Percentiles rank a stretch among this genome's conserved stretches.
phyloP scores from a whole-genome alignment of 768 basidiomycete species.

The Ephemerocybe angulata region DNA sequence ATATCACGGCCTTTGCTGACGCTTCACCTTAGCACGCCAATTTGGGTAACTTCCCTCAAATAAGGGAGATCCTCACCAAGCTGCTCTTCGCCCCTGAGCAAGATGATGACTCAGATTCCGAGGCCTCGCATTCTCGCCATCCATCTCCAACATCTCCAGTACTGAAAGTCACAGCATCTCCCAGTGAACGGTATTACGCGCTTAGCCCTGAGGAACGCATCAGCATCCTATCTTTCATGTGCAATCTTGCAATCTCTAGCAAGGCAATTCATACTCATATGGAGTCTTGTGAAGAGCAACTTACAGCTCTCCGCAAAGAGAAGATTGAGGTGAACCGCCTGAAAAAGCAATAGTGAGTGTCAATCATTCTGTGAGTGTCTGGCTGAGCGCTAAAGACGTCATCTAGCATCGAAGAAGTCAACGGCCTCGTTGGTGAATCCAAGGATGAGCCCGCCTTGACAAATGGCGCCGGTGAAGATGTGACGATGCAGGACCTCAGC shows the following conservation, averaged over 20 bases:
- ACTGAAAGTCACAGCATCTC: slow-evolving; percentile 46
- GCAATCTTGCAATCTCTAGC: slow-evolving; percentile 85
- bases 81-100: slow-evolving; percentile 68
- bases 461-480: slow-evolving; percentile 54
- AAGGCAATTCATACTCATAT: slow-evolving; percentile 85
- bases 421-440: slow-evolving; percentile 51
- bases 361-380: too few relatives aligned
- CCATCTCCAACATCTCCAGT: slow-evolving; percentile 42
- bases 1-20: slow-evolving; percentile 5
- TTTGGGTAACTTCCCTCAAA: slow-evolving; percentile 62
- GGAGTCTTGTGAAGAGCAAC: slow-evolving; percentile 83
- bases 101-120: slow-evolving; percentile 36
- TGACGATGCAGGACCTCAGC: slow-evolving; percentile 60
- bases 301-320: slow-evolving; percentile 92
- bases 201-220: slow-evolving; percentile 79
- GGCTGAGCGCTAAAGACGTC: too few relatives aligned
- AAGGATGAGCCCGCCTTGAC: slow-evolving; percentile 46
- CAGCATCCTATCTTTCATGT: slow-evolving; percentile 82
- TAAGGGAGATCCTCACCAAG: slow-evolving; percentile 67
- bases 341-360: slow-evolving; percentile 81
- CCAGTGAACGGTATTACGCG: slow-evolving; percentile 66
- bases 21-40: slow-evolving; percentile 61
- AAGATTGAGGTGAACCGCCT: slow-evolving; percentile 92
- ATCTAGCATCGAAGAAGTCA: slow-evolving; percentile 78
- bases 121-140: slow-evolving; percentile 45